Evolutionary conservation across 1,284 basidiomycete genomes (phyloP), one percentile per base, ranked within the genome.

Genomic region (Pascua sp.): DNA sequence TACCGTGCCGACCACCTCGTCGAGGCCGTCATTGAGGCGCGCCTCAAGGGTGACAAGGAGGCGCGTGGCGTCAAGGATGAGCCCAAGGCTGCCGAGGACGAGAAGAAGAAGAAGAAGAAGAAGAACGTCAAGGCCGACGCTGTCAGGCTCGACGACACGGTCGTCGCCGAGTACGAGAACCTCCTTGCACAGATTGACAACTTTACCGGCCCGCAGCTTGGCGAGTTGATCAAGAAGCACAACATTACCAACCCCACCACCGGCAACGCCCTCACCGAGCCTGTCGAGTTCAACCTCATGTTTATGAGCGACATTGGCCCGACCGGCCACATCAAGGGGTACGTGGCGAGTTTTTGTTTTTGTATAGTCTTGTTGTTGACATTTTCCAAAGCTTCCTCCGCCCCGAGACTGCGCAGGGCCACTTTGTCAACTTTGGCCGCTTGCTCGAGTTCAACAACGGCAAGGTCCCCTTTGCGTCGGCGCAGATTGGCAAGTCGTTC

Each of bases 361-460:
- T 42, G 12, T 49, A n/a, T n/a, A n/a, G n/a, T 15, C 24, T 32
- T 18, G 18, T 42, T 41, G 9, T 42, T 41, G 9, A 49, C 15
- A 36, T 17, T 16, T 24, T 41, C n/a, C 36, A 16, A 62, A 91
- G 91, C 47, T 98, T 87, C 79, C 86, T 99, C 53, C 92, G 95
- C 32, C 96, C 96, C 11, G 95, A 98, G 78, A 99, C 95, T 0
- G 95, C 96, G 0, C 96, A 98, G 77, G 93, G 96, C 57, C 95
- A 98, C 79, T 99, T 99, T 83, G 86, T 98, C 76, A 98, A 98
- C 84, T 99, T 99, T 81, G 87, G 87, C 65, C 88, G 95, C 45
- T 83, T 99, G 40, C 87, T 98, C 64, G 95, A 98, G 57, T 98
- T 96, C 83, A 98, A 98, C 83, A 96, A 98, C 76, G 91, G 91